phyloP scores from a whole-genome alignment of 1,284 basidiomycete genomes.

The Fomitopsis schrenkii region DNA sequence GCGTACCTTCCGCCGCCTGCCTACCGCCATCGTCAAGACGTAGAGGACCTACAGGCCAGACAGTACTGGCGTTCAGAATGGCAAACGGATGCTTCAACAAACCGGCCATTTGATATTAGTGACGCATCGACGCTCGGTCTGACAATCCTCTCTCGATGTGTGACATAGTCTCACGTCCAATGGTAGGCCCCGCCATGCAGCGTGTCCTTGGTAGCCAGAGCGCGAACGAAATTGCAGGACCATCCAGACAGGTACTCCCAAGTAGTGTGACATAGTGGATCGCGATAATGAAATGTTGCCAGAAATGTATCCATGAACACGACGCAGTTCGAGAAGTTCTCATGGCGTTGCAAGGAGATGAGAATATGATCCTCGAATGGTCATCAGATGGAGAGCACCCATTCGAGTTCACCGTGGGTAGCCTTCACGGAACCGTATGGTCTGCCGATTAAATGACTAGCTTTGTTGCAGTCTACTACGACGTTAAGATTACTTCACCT shows the following conservation, averaged over 20 bases:
- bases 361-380: constrained; percentile 54
- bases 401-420: constrained; percentile 26
- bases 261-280: not conserved
- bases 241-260: constrained; percentile 28
- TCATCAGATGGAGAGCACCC: constrained; percentile 23
- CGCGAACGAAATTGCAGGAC: constrained; percentile 24
- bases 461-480: constrained; percentile 38
- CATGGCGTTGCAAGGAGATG: constrained; percentile 66
- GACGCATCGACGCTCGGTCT: constrained; percentile 67
- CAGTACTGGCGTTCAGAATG: constrained; percentile 73
- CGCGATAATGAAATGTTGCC: not conserved
- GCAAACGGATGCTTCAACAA: constrained; percentile 42
- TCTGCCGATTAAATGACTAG: not conserved
- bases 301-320: constrained; percentile 69
- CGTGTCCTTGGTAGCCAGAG: constrained; percentile 30
- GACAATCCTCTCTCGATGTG: not conserved
- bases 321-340: constrained; percentile 72
- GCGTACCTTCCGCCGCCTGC: constrained; percentile 6
- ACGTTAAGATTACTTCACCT: constrained; percentile 62
- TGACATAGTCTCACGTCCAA: not conserved
- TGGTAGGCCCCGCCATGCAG: constrained; percentile 44
- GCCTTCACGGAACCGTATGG: not conserved
- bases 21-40: constrained; percentile 42
- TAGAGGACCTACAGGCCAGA: constrained; percentile 52
- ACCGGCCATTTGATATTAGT: constrained; percentile 50